Conservation (phyloP, 257 asterid species). For the Penstemon eatonii region DNA sequence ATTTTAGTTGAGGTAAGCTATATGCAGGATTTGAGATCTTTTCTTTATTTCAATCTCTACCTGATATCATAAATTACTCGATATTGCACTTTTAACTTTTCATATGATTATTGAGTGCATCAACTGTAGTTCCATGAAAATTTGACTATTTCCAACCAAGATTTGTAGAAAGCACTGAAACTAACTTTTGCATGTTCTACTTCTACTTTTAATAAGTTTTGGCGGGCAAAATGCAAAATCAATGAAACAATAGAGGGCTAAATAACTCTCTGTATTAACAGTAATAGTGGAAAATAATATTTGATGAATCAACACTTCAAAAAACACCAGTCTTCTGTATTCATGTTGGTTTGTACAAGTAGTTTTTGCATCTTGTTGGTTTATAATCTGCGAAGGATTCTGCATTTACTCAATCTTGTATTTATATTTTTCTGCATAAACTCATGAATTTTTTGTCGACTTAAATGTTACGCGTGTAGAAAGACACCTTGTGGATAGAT, state of each 20-base stretch:
- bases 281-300: background rate
- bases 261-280: background rate
- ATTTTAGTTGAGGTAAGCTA: background rate
- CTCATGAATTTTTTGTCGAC: conserved; percentile 9
- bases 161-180: conserved; percentile 1
- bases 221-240: background rate
- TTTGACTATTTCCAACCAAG: background rate
- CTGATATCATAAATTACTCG: background rate
- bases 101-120: background rate
- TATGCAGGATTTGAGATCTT: conserved; percentile 7
- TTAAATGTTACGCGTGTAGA: background rate
- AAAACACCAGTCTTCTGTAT: background rate
- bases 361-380: background rate
- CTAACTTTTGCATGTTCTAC: background rate
- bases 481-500: conserved; percentile 12
- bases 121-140: background rate
- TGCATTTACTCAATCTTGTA: background rate
- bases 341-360: conserved; percentile 6
- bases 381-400: background rate
- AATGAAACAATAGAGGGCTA: background rate
- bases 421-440: background rate
- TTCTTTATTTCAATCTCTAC: background rate
- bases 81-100: background rate
- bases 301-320: background rate
- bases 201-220: background rate